A percentile compares a stretch with the other conserved stretches of the same genome.
Conservation (phyloP, 306 rosid genomes). For the Dalbergia oliveri region DNA sequence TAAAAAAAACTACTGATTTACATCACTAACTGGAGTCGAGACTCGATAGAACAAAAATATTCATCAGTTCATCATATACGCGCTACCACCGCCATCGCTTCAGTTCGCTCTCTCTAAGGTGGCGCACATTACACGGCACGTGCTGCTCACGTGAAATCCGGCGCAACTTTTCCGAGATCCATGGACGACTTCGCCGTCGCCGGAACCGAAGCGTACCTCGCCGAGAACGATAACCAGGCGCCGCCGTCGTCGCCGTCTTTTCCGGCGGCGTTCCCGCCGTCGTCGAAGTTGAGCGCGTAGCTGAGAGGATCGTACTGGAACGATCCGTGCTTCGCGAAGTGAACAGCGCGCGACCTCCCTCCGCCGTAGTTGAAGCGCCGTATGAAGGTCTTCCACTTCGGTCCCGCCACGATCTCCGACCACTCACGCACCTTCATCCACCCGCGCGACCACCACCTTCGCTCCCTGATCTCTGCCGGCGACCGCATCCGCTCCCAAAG, state of each 20-base stretch:
- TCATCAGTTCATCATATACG: too few relatives aligned
- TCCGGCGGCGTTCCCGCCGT: conserved; percentile 50
- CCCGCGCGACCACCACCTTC: conserved; percentile 60
- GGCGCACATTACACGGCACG: background rate
- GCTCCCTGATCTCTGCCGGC: conserved; percentile 40
- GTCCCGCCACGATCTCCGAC: conserved; percentile 79
- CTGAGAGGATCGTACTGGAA: conserved; percentile 73
- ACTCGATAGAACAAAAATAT: too few relatives aligned
- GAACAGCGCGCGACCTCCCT: background rate
- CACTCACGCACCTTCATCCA: conserved; percentile 67
- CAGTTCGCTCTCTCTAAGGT: too few relatives aligned
- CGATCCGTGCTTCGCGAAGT: conserved; percentile 27
- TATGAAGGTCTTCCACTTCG: conserved; percentile 80
- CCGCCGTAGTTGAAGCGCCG: conserved; percentile 58
- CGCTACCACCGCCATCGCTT: too few relatives aligned
- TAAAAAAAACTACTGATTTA: too few relatives aligned
- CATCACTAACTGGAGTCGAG: too few relatives aligned
- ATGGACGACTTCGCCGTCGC: conserved; percentile 55
- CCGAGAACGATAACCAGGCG: conserved; percentile 52
- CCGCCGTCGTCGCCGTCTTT: conserved; percentile 39
- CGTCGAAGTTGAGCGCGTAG: conserved; percentile 78
- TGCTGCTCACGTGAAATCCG: conserved; percentile 46
- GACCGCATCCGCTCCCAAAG: conserved; percentile 58
- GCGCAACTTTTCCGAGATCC: conserved; percentile 57
- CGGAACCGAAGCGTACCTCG: conserved; percentile 66